Base-by-base conservation (phyloP, 495 filamentous ascomycete species). In the Penicillium lividum region DNA sequence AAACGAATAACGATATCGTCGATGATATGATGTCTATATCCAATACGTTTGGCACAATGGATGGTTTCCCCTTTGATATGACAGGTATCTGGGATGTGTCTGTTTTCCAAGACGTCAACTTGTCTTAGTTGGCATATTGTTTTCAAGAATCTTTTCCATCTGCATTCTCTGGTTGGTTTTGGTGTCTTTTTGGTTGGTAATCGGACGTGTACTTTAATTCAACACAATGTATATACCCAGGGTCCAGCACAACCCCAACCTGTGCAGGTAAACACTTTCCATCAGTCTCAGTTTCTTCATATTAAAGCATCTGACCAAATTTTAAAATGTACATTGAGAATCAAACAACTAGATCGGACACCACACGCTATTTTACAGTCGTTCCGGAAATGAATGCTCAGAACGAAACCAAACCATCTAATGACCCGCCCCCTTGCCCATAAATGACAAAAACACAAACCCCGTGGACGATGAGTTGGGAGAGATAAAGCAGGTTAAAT, bases 21-120 rank as follows among this genome's bases (percentile, higher is more conserved):
- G 77, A 80, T 40, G 77, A 80, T 47, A 80, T 80, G 77, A 80
- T 80, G 77, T 77, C 74, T 4, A 80, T 80, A 27, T 78, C 77
- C 0, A 74, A 74, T 54, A 78, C 75, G 2, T 80, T 80, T 44
- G 77, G 77, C 10, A 80, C 77, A 1, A 78, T 80, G 75, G 77
- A 80, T 56, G 77, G 77, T 3, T 80, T 80, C 58, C 77, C 77
- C 31, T 78, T 80, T 52, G 77, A 80, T 61, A 80, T 80, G 77
- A 80, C 77, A 30, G 77, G 77, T 30, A 80, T 80, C 51, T 80
- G 77, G 77, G 77, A 80, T 63, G 74, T 78, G 5, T 77, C 75
- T 50, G 75, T 76, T 38, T 78, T 78, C 56, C 77, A 80, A 34
- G 77, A 80, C 49, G 73, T 80, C 28, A 78, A 75, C 62, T 53